Conservation (phyloP, 2,329 filamentous ascomycete species). For the Penicillium aurantiogriseum region DNA sequence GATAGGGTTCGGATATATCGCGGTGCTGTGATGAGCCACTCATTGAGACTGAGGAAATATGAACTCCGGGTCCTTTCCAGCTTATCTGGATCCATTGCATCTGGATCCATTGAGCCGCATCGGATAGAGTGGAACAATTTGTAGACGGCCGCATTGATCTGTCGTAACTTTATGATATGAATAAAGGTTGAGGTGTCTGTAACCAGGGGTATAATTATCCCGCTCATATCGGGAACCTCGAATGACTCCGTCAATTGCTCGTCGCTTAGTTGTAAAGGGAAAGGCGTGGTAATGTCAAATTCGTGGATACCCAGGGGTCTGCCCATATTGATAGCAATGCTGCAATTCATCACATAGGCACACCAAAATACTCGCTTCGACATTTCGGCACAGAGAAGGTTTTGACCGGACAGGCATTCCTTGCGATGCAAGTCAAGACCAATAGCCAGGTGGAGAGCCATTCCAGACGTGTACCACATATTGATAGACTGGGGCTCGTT, state of each 20-base stretch:
- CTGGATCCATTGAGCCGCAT: not conserved
- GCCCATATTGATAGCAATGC: constrained; percentile 28
- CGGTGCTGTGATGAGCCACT: too few species aligned
- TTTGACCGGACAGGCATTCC: constrained; percentile 14
- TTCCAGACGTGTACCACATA: constrained; percentile 25
- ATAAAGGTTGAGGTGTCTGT: constrained; percentile 27
- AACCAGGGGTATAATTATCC: not conserved
- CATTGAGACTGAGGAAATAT: too few species aligned
- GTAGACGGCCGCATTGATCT: constrained; percentile 25
- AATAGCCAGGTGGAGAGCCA: constrained; percentile 23
- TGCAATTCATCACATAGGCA: constrained; percentile 26
- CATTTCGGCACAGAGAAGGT: constrained; percentile 20
- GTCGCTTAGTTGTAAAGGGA: constrained; percentile 19
- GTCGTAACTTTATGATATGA: constrained; percentile 27
- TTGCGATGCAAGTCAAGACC: constrained; percentile 24
- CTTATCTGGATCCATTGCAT: too few species aligned
- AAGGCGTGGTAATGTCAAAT: constrained; percentile 23
- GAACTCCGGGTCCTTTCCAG: too few species aligned
- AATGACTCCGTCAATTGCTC: constrained; percentile 10
- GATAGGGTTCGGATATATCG: too few species aligned
- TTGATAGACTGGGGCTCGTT: constrained; percentile 29
- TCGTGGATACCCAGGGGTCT: constrained; percentile 26
- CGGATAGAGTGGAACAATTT: constrained; percentile 18
- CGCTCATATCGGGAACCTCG: not conserved
- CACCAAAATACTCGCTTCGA: constrained; percentile 27